Evolutionary conservation across 2,329 filamentous ascomycete genomes (phyloP).

Genomic region (Pyrenochaeta sp.): DNA sequence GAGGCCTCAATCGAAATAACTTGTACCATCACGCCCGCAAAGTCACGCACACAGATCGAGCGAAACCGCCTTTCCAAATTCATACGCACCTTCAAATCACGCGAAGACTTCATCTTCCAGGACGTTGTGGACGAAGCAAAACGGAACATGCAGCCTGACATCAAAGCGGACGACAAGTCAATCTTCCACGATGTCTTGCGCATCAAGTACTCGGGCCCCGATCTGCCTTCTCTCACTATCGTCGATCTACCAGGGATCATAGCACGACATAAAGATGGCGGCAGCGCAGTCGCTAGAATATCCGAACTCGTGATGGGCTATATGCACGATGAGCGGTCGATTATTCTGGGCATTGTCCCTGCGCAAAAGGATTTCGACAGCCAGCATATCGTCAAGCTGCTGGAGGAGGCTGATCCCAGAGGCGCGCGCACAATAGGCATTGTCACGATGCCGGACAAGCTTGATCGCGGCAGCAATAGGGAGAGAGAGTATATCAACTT

Average conservation of each 20-base stretch:
- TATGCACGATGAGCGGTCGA: slow-evolving; percentile 51
- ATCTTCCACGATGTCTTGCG: slow-evolving; percentile 38
- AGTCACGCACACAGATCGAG: slow-evolving; percentile 16
- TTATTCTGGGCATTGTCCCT: slow-evolving; percentile 55
- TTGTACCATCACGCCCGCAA: slow-evolving; percentile 52
- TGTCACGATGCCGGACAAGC: slow-evolving; percentile 54
- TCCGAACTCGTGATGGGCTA: slow-evolving; percentile 54
- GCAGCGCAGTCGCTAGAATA: slow-evolving; percentile 56
- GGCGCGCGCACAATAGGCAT: slow-evolving; percentile 52
- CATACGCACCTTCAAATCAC: slow-evolving; percentile 19
- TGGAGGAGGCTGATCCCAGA: slow-evolving; percentile 39
- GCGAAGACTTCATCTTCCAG: slow-evolving; percentile 45
- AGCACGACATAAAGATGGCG: slow-evolving; percentile 55
- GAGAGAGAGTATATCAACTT: slow-evolving; percentile 30
- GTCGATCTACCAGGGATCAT: slow-evolving; percentile 66
- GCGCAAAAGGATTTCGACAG: slow-evolving; percentile 48
- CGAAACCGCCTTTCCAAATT: slow-evolving; percentile 24
- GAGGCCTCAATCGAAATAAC: slow-evolving; percentile 45
- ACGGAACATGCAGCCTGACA: slow-evolving; percentile 51
- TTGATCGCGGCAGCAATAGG: slow-evolving; percentile 34
- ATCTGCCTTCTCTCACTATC: slow-evolving; percentile 57
- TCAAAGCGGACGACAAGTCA: background rate
- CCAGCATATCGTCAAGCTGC: slow-evolving; percentile 12
- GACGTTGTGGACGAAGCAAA: slow-evolving; percentile 61
- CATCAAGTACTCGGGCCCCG: slow-evolving; percentile 40